Base-by-base conservation (phyloP, 2,329 filamentous ascomycete species). In the Periconia macrospinosa region DNA sequence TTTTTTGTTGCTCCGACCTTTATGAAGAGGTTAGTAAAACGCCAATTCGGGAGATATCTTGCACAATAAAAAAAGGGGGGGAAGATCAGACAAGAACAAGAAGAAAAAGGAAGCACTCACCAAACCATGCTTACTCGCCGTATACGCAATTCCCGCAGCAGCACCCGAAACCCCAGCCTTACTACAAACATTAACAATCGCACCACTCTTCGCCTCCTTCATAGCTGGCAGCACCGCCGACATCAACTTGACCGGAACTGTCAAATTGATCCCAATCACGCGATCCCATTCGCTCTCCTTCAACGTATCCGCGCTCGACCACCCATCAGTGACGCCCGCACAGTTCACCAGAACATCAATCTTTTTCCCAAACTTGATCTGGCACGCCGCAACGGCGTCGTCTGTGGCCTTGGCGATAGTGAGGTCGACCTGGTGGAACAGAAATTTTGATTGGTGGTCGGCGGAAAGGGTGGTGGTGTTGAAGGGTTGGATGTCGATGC, bases 1-100 rank as follows among this genome's bases (percentile, higher is more conserved):
- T 79, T 79, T 57, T 78, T 79, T 1, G 78, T 80, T 10, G 76
- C 75, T 8, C 78, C 78, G 11, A 78, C 66, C 71, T 74, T 7
- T 14, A 42, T 57, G 13, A 57, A 54, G 30, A 15, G 19, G 6
- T 23, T 13, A 20, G 18, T 23, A 30, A 6, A 8, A 30, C 18
- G 2, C 6, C 1, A 14, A 15, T 20, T 15, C n/a, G n/a, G n/a
- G n/a, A n/a, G n/a, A n/a, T n/a, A n/a, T n/a, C n/a, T n/a, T n/a
- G n/a, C n/a, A n/a, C n/a, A n/a, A n/a, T n/a, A n/a, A n/a, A n/a
- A n/a, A n/a, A n/a, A n/a, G n/a, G n/a, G n/a, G n/a, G n/a, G n/a
- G n/a, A n/a, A n/a, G n/a, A n/a, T n/a, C n/a, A n/a, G n/a, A n/a
- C n/a, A n/a, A n/a, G n/a, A n/a, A 37, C 9, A 46, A 14, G 5